Base-by-base conservation (phyloP, 345 rosid genomes). In the Euphorbia pulcherrima region DNA sequence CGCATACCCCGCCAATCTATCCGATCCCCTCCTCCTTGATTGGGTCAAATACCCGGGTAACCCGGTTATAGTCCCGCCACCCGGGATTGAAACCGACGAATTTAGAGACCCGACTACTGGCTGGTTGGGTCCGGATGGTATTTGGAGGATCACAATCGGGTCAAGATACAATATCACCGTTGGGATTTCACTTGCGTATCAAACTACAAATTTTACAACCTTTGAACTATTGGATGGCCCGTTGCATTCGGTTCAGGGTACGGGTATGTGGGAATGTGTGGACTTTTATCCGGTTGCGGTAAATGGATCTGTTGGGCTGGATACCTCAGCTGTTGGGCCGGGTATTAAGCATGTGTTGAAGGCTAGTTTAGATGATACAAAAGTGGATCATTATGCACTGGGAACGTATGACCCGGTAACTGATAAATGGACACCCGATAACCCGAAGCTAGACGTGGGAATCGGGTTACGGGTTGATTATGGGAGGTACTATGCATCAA, bases 231-330 rank as follows among this genome's bases (percentile, higher is more conserved):
- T 82, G 29, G 87, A 83, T 6, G 77, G 82, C 7, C 30, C 78
- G 28, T 75, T 94, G 75, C 96, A 94, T 68, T 75, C 75, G 4
- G 99, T 94, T 27, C 84, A 84, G 30, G 86, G 88, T 17, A 94
- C 97, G 9, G 97, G 99, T n/a, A 89, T 89, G 99, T 94, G 99
- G 99, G 99, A 94, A 82, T 94, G 96, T 29, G 86, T 94, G 53
- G 97, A 91, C 75, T 87, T 94, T 69, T 94, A 88, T 72, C 99
- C 99, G 3, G 88, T 94, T 21, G 79, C 92, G 0, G 69, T 71
- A 64, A 84, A 79, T 71, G 77, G 82, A 26, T 73, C 80, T 17
- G 46, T 48, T 0, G 99, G 92, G 18, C 74, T 91, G 64, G 96
- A 94, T 54, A 83, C 96, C 0, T 88, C 99, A 0, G 87, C 61